Base-by-base conservation (phyloP, 148 eudicot species). In the Chenopodium berlandieri region DNA sequence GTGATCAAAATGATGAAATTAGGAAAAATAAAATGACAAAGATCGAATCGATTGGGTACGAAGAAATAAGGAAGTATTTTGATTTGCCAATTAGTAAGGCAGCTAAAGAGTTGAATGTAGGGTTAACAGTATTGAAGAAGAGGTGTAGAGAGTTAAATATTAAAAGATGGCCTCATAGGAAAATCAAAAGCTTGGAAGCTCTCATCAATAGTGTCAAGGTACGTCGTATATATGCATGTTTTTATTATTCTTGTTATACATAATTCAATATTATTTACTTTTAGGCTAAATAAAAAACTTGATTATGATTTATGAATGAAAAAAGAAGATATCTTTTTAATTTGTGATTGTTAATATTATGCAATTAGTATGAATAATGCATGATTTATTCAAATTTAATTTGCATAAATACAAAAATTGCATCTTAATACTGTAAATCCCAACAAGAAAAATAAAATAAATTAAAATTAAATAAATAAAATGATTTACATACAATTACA, bases 101-200 rank as follows among this genome's bases (percentile, higher is more conserved):
- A 0, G 98, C 98, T 0, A 91, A 87, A 80, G 87, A 92, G 80
- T 73, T 96, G 75, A 89, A 88, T 0, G 97, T 94, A 7, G 99
- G 98, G 2, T 70, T 96, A 16, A 96, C 99, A 0, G 93, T 91
- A 27, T 69, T 96, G 83, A 96, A 96, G 90, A 96, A 90, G 73
- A 90, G 93, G 34, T 96, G 99, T 71, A 81, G 99, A 65, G 95
- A 86, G 40, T 79, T 88, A 17, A 73, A 84, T 1, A 88, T 88
- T 37, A 83, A 34, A 64, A 78, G 90, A 11, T 88, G 90, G 88
- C 90, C 90, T 74, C 88, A 88, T 74, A 47, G 87, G 40, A 85
- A 85, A 72, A 81, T 81, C 44, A 81, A 80, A 40, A 81, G 83
- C 47, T 81, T 81, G 68, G 56, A 81, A 0, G 27, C 75, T 52